Percentiles rank a stretch among this genome's conserved stretches.
These are phyloP conservation scores for Podospora comata DNA, from an alignment of 495 filamentous ascomycete genomes.

Conservation along the genomic window DNA sequence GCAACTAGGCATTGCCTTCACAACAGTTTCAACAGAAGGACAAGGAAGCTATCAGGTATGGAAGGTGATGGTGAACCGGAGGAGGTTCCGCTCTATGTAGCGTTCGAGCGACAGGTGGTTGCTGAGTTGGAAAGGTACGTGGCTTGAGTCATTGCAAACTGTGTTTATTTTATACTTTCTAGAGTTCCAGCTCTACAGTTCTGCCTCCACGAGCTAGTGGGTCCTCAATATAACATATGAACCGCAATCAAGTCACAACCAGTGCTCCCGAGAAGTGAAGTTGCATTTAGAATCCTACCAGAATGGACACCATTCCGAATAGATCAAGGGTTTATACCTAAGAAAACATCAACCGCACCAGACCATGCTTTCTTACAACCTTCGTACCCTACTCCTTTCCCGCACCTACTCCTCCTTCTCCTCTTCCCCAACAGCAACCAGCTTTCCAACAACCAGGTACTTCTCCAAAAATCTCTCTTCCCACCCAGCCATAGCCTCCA, in stretches of 20 bases:
- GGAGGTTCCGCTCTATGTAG: neutral
- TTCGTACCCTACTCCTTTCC: no score
- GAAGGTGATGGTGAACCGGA: neutral
- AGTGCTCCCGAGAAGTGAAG: no score
- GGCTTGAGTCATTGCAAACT: neutral
- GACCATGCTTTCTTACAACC: no score
- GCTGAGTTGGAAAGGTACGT: conserved; percentile 3
- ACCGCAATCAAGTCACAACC: no score
- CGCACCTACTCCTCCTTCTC: conserved; percentile 17
- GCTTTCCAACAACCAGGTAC: conserved; percentile 88
- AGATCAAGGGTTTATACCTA: no score
- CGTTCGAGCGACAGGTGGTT: conserved; percentile 5
- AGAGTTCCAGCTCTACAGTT: no score
- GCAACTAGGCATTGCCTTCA: conserved; percentile 1
- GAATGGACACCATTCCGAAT: no score
- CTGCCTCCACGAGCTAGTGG: no score
- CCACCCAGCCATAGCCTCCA: conserved; percentile 83
- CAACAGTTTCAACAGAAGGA: conserved; percentile 2
- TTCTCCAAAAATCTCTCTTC: conserved; percentile 90
- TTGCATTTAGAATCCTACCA: no score
- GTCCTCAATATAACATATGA: no score
- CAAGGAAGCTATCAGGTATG: neutral
- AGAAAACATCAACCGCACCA: no score
- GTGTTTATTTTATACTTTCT: no score
- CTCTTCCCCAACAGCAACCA: conserved; percentile 57